Evolutionary conservation across 2,329 filamentous ascomycete genomes (phyloP).

Genomic region (Juglanconis oblonga): DNA sequence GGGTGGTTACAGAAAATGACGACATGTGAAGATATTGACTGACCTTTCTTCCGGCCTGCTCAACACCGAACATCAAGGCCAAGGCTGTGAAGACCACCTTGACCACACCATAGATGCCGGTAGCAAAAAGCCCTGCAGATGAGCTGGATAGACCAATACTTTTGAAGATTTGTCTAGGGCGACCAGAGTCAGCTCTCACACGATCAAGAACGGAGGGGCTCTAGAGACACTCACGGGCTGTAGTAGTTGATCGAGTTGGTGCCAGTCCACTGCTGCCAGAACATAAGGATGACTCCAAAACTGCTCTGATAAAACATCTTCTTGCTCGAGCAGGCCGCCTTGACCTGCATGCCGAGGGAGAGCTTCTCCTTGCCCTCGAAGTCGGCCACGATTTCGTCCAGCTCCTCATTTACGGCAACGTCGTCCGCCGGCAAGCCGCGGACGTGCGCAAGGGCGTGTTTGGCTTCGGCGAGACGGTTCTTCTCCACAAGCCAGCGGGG

Average conservation of each 20-base stretch:
- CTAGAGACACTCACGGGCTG: constrained; percentile 21
- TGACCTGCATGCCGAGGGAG: constrained; percentile 33
- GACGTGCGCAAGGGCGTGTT: constrained; percentile 38
- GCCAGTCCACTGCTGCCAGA: constrained; percentile 40
- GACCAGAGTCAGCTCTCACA: constrained; percentile 23
- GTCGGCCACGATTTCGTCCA: constrained; percentile 55
- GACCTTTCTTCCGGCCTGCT: constrained; percentile 18
- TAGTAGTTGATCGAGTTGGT: constrained; percentile 64
- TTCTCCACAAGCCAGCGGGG: constrained; percentile 35
- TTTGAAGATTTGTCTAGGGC: constrained; percentile 51
- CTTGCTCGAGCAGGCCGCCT: constrained; percentile 42
- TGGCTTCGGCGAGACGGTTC: constrained; percentile 36
- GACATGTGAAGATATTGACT: constrained; percentile 24
- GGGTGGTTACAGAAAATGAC: constrained; percentile 33
- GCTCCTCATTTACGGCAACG: constrained; percentile 52
- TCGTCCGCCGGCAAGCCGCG: constrained; percentile 49
- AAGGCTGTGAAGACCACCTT: constrained; percentile 51
- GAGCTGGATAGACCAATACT: constrained; percentile 59
- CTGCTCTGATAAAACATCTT: constrained; percentile 34
- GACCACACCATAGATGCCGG: constrained; percentile 70
- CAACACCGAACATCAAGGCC: constrained; percentile 17
- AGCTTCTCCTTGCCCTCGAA: constrained; percentile 44
- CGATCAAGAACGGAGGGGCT: not conserved
- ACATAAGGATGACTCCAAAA: constrained; percentile 15
- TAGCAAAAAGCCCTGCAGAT: constrained; percentile 63